Evolutionary conservation across 202 grass and related monocot species (phyloP).

Genomic region (Digitaria exilis): DNA sequence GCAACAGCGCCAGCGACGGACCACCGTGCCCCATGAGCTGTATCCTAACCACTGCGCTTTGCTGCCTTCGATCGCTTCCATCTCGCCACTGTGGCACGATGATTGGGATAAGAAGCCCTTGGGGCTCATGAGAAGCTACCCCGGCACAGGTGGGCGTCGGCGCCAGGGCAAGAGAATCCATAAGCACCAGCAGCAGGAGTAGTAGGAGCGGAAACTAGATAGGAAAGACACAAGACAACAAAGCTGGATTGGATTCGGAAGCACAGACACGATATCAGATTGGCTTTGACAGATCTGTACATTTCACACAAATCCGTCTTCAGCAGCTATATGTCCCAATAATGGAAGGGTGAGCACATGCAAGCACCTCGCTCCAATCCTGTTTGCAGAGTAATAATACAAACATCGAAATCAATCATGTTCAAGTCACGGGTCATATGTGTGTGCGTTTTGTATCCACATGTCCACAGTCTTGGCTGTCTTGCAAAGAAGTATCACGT

Average conservation of each 20-base stretch:
- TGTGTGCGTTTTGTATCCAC: background rate
- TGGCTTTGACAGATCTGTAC: background rate
- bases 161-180: background rate
- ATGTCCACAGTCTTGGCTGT: background rate
- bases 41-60: background rate
- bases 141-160: conserved; percentile 9
- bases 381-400: background rate
- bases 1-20: background rate
- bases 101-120: background rate
- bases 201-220: background rate
- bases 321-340: background rate
- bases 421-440: conserved; percentile 6
- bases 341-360: background rate
- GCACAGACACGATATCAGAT: background rate
- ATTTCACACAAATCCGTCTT: background rate
- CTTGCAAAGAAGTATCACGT: background rate
- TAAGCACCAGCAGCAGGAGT: too few species aligned
- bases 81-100: background rate
- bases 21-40: conserved; percentile 25
- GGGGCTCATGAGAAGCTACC: background rate
- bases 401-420: background rate
- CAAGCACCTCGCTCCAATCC: background rate
- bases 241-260: background rate
- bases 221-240: background rate
- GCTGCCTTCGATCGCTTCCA: background rate